These are phyloP conservation scores for Vaccinium macrocarpon DNA, from an alignment of 148 eudicot genomes.

Conservation along the genomic window DNA sequence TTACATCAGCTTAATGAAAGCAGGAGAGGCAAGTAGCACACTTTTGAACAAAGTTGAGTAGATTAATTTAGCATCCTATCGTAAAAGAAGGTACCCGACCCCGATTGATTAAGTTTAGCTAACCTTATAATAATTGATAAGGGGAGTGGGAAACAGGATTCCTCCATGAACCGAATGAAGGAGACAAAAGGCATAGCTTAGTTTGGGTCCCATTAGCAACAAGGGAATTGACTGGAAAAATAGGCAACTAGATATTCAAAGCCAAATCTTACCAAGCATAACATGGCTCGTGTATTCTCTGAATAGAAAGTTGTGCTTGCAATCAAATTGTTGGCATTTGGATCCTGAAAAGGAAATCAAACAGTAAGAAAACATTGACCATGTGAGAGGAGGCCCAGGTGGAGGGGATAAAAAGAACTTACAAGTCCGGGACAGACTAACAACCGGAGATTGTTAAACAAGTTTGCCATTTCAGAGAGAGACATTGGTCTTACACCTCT, in stretches of 20 bases:
- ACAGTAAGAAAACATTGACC: background rate
- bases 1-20: background rate
- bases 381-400: constrained; percentile 6
- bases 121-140: background rate
- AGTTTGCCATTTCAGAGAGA: constrained; percentile 79
- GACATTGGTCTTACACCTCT: constrained; percentile 96
- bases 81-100: background rate
- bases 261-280: constrained; percentile 66
- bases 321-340: constrained; percentile 87
- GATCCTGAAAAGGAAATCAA: constrained; percentile 64
- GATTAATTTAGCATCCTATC: background rate
- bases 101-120: background rate
- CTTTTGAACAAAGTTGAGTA: background rate
- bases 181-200: background rate
- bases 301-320: constrained; percentile 88
- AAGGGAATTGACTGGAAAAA: background rate
- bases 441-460: constrained; percentile 62
- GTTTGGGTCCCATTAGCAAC: background rate
- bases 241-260: background rate
- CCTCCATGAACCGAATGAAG: background rate
- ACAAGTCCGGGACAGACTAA: constrained; percentile 85
- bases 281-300: constrained; percentile 92
- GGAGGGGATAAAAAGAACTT: constrained; percentile 38
- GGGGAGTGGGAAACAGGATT: constrained; percentile 1
- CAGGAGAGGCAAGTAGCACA: background rate